Conservation (phyloP, 306 rosid species). For the Sophora flavescens region DNA sequence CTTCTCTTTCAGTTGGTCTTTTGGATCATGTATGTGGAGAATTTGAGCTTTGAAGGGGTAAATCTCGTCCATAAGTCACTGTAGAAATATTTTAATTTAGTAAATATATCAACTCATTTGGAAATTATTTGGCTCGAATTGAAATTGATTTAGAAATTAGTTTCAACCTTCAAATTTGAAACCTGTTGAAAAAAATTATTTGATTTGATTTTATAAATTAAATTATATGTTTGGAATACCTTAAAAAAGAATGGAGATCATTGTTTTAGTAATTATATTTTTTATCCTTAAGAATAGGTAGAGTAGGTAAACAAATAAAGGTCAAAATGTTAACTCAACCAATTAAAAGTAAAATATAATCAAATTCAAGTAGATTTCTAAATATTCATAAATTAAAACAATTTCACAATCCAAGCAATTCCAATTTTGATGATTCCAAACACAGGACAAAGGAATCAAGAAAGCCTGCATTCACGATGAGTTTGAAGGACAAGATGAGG, state of each 20-base stretch:
- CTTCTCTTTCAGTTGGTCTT: too few relatives aligned
- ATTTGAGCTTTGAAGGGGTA: background rate
- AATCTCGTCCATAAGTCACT: background rate
- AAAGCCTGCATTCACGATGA: conserved; percentile 47
- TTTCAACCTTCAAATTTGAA: background rate
- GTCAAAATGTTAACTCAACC: background rate
- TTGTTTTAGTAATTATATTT: background rate
- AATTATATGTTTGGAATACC: background rate
- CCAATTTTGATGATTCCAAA: background rate
- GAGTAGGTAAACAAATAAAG: background rate
- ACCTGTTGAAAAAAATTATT: background rate
- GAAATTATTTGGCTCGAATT: background rate
- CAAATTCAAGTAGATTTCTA: conserved; percentile 1
- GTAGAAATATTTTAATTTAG: background rate
- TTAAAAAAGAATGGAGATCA: background rate
- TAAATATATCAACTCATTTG: too few relatives aligned
- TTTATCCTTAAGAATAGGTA: background rate
- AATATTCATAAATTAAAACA: background rate
- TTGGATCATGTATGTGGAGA: background rate
- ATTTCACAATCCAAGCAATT: background rate
- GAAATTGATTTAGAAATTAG: background rate
- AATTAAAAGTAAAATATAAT: background rate
- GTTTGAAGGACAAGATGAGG: conserved; percentile 32
- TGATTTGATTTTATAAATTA: background rate
- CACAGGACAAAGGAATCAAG: conserved; percentile 27